A percentile compares a stretch with the other conserved stretches of the same genome.
phyloP scores from a whole-genome alignment of 768 basidiomycete species.

The Naganishia antarctica region DNA sequence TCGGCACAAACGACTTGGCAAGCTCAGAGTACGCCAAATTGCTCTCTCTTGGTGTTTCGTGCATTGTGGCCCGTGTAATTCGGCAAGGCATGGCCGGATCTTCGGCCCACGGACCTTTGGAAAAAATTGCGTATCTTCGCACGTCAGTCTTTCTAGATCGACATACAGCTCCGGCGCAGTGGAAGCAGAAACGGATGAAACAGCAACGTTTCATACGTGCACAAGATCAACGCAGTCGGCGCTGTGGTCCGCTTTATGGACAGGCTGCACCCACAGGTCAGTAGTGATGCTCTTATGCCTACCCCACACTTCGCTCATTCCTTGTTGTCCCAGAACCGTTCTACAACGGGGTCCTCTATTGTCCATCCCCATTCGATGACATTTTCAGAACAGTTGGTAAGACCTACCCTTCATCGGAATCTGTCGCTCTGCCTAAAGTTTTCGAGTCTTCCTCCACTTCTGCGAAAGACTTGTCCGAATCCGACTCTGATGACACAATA shows the following conservation, averaged over 20 bases:
- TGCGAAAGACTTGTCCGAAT: background rate
- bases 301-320: too few species aligned
- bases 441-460: too few species aligned
- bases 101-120: background rate
- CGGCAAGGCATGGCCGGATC: background rate
- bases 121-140: conserved; percentile 4
- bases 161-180: background rate
- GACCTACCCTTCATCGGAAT: background rate
- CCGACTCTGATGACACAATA: background rate
- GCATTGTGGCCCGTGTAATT: background rate
- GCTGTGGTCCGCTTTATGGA: conserved; percentile 10
- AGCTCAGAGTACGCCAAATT: conserved; percentile 15
- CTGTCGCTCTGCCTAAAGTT: too few species aligned
- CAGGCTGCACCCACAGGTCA: background rate
- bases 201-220: conserved; percentile 14
- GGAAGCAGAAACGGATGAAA: conserved; percentile 10
- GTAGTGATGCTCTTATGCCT: background rate
- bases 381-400: background rate
- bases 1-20: conserved; percentile 3
- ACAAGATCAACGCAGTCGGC: background rate
- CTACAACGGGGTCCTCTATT: conserved; percentile 7
- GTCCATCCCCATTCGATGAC: conserved; percentile 9
- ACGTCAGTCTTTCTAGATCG: conserved; percentile 1
- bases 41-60: background rate
- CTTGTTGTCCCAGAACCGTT: background rate